These are phyloP conservation scores for Penicillium dipodomyicola DNA, from an alignment of 495 filamentous ascomycete genomes.

Conservation along the genomic window DNA sequence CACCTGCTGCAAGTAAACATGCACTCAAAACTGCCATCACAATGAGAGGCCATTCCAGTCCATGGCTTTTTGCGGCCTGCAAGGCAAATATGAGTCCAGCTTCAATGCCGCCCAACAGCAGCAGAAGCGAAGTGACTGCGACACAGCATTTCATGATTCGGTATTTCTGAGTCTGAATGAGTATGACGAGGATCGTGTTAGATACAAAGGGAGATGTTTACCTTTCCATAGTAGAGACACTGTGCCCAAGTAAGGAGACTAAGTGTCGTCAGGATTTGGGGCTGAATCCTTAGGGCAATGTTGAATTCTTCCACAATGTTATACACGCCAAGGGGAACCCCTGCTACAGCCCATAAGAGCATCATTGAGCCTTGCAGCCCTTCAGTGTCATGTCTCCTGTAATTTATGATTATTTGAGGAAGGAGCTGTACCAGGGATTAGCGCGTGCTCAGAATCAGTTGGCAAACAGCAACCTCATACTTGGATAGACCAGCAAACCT, in stretches of 20 bases:
- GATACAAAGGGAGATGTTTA: slow-evolving; percentile 14
- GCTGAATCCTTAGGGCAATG: slow-evolving; percentile 57
- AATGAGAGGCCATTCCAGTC: slow-evolving; percentile 51
- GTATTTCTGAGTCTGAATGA: slow-evolving; percentile 39
- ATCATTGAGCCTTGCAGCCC: slow-evolving; percentile 65
- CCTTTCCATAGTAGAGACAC: slow-evolving; percentile 61
- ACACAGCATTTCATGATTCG: slow-evolving; percentile 41
- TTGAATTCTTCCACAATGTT: slow-evolving; percentile 63
- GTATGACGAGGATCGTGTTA: neutral
- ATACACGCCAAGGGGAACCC: slow-evolving; percentile 63
- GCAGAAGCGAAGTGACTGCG: slow-evolving; percentile 33
- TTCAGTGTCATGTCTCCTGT: slow-evolving; percentile 55
- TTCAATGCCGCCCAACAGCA: slow-evolving; percentile 52
- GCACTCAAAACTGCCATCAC: slow-evolving; percentile 62
- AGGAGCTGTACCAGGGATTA: slow-evolving; percentile 46
- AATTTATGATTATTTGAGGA: slow-evolving; percentile 65
- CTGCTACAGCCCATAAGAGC: slow-evolving; percentile 63
- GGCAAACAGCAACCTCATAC: slow-evolving; percentile 18
- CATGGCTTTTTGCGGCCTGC: slow-evolving; percentile 34
- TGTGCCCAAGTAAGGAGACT: slow-evolving; percentile 64
- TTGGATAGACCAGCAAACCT: slow-evolving; percentile 56
- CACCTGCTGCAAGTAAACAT: slow-evolving; percentile 53
- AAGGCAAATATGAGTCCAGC: slow-evolving; percentile 51
- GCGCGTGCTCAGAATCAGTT: neutral
- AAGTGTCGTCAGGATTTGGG: slow-evolving; percentile 59